phyloP scores from a whole-genome alignment of 768 basidiomycete genomes.

The Pleurotus eryngii region DNA sequence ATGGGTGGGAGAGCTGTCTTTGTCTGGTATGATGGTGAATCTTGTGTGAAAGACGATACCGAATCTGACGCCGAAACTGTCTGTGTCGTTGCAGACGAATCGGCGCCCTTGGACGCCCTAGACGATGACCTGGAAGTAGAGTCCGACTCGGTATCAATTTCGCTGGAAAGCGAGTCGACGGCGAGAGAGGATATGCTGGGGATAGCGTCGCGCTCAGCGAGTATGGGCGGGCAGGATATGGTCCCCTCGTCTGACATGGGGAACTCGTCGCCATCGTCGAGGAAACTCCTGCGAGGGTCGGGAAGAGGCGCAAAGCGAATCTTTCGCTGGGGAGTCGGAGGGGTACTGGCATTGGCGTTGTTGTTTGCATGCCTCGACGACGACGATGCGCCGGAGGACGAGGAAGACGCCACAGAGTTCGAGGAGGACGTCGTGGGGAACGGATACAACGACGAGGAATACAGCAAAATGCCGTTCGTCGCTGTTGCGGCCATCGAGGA shows the following conservation, averaged over 20 bases:
- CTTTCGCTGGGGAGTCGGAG: not conserved
- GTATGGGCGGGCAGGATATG: constrained; percentile 21
- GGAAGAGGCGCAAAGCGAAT: constrained; percentile 89
- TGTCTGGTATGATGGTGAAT: not conserved
- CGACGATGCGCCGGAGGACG: not conserved
- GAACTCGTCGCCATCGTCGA: constrained; percentile 42
- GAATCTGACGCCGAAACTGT: constrained; percentile 2
- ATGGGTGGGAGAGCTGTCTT: constrained; percentile 2
- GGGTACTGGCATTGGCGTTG: not conserved
- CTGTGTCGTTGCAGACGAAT: constrained; percentile 2
- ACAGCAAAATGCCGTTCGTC: constrained; percentile 2
- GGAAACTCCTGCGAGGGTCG: constrained; percentile 57
- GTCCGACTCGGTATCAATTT: constrained; percentile 10
- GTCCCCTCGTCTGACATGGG: constrained; percentile 19
- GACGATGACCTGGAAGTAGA: constrained; percentile 12
- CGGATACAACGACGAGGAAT: not conserved
- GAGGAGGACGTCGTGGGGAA: not conserved
- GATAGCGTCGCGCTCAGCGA: not conserved
- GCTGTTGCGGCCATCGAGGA: not conserved
- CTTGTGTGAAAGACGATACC: constrained; percentile 2
- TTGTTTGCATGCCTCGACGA: not conserved
- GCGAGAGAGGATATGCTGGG: constrained; percentile 9
- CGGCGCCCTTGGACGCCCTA: not conserved
- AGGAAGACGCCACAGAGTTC: not conserved
- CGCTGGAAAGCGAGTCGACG: not conserved